Conservation (phyloP, 148 eudicot species). For the Beta vulgaris region DNA sequence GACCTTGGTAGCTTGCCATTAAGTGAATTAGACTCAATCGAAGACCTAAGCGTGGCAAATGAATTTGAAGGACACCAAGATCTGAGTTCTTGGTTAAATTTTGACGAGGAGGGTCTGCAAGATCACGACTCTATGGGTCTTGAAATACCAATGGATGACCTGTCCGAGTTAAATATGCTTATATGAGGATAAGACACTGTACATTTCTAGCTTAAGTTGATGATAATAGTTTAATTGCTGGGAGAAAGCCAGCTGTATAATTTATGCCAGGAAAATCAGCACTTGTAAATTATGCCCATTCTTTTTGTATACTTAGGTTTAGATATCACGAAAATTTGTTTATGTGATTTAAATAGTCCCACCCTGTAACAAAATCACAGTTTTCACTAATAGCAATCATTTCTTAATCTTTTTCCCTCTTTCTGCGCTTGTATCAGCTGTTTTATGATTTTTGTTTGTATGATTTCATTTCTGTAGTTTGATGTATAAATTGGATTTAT, state of each 20-base stretch:
- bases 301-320: conserved; percentile 52
- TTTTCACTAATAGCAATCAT: conserved; percentile 34
- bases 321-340: conserved; percentile 36
- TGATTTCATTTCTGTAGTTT: too few relatives aligned
- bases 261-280: conserved; percentile 39
- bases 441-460: neutral
- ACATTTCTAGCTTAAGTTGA: conserved; percentile 43
- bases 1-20: conserved; percentile 47
- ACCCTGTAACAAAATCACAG: conserved; percentile 41
- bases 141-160: conserved; percentile 89
- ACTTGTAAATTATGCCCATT: conserved; percentile 55
- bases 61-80: conserved; percentile 65
- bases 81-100: conserved; percentile 66
- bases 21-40: conserved; percentile 57
- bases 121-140: conserved; percentile 61
- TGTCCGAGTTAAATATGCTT: conserved; percentile 69
- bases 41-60: conserved; percentile 51
- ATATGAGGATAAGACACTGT: conserved; percentile 38
- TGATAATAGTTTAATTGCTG: conserved; percentile 26
- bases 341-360: conserved; percentile 32
- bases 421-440: too few relatives aligned
- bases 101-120: conserved; percentile 65
- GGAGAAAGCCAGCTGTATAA: conserved; percentile 35
- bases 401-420: conserved; percentile 7
- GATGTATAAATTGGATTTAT: too few relatives aligned